These are phyloP conservation scores for Pezicula carpinea DNA, from an alignment of 2,329 filamentous ascomycete species.

Conservation along the genomic window DNA sequence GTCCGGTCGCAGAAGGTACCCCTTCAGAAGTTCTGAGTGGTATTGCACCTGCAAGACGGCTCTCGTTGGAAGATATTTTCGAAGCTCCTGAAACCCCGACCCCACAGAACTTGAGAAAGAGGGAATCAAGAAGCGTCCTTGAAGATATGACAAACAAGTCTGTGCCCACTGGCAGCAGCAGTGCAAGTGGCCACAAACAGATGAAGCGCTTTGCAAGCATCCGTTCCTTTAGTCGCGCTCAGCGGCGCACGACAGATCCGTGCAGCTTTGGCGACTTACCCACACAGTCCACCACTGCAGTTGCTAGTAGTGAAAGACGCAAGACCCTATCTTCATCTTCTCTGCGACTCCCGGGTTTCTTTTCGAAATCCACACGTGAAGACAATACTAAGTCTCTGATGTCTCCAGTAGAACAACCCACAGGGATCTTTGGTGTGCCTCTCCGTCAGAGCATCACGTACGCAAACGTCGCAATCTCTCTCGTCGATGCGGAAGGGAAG, in stretches of 20 bases:
- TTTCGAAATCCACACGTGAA: not conserved
- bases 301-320: not conserved
- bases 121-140: not conserved
- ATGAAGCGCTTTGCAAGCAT: no score
- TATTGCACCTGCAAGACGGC: not conserved
- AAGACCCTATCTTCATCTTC: not conserved
- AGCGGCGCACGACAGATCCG: no score
- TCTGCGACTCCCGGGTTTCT: not conserved
- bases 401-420: constrained; percentile 33
- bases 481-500: constrained; percentile 86
- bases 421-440: constrained; percentile 91
- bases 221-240: no score
- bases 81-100: not conserved
- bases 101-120: not conserved
- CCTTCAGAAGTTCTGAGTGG: not conserved
- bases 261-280: no score
- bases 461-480: constrained; percentile 95
- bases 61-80: not conserved
- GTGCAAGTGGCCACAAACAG: not conserved
- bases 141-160: not conserved
- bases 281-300: not conserved
- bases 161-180: not conserved
- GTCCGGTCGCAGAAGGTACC: not conserved
- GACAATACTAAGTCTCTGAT: constrained; percentile 14
- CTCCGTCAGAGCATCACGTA: constrained; percentile 93